Evolutionary conservation across 2,329 filamentous ascomycete species (phyloP), one percentile per base, ranked within the genome.

Genomic region (Talaromyces sp.): DNA sequence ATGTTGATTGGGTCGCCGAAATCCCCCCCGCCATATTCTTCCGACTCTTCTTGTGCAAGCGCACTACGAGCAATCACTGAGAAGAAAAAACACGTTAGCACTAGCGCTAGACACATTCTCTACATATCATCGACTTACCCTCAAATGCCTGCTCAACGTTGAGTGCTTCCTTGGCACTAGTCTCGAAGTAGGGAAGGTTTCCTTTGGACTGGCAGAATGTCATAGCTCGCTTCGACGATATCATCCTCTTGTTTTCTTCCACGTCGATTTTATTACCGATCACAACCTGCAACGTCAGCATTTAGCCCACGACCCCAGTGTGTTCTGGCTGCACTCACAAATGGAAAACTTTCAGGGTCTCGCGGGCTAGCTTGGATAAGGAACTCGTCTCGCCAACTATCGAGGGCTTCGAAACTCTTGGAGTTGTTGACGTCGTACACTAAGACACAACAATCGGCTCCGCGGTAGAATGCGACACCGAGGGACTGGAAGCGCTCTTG

Each of bases 381-480:
- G 75, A 99, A 99, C 78, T 99, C 95, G 75, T 99, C 95, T 72
- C 95, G 86, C 95, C 95, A 99, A 80, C 92, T 96, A 77, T 99
- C 95, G 64, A 99, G 86, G 14, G 93, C 96, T 76, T 99, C 95
- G 77, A 99, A 99, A 77, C 92, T 96, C 86, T 99, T 99, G 66
- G 93, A 90, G 78, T 97, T 98, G 82, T 99, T 99, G 78, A 99
- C 93, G 75, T 99, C 93, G 82, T 95, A 98, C 59, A 98, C 93
- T 61, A 99, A 83, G 64, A 98, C 93, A 76, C 95, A 98, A 85
- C 93, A 98, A 82, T 99, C 93, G 69, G 95, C 93, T 67, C 93
- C 93, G 67, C 93, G 87, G 81, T 99, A 99, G 80, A 99, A 99
- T 56, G 93, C 95, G 50, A 99, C 93, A 60, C 95, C 93, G 69